Evolutionary conservation across 495 filamentous ascomycete genomes (phyloP).

Genomic region (Friedmanniomyces simplex): DNA sequence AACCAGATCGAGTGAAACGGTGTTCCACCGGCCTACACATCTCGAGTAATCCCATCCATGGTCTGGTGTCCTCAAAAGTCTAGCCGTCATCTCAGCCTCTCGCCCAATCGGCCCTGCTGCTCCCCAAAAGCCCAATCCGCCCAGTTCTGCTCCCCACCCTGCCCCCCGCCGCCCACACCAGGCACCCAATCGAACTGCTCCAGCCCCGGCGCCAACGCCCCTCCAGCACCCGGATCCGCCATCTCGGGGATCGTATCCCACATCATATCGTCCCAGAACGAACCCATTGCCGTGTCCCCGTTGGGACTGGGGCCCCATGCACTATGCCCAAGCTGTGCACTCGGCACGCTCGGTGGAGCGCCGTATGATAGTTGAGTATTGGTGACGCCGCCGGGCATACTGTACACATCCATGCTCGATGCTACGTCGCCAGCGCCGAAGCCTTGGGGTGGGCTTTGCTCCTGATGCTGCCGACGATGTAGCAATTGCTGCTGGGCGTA

Average conservation of each 20-base stretch:
- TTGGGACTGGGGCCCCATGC: conserved; percentile 7
- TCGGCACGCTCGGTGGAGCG: conserved; percentile 2
- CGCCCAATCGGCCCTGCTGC: neutral
- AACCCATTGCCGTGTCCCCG: conserved; percentile 14
- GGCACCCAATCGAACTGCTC: no score
- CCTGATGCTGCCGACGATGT: conserved; percentile 8
- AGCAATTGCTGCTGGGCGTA: conserved; percentile 6
- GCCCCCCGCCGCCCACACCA: no score
- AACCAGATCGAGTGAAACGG: no score
- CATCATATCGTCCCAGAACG: conserved; percentile 32
- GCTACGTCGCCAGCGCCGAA: neutral
- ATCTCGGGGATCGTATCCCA: conserved; percentile 25
- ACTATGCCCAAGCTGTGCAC: neutral
- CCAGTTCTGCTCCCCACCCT: neutral
- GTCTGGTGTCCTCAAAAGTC: no score
- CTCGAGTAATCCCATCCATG: no score
- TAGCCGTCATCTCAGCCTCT: no score
- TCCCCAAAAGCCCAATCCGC: neutral
- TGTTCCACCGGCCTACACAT: no score
- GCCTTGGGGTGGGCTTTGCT: neutral
- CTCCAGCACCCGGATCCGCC: neutral
- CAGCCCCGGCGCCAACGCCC: no score
- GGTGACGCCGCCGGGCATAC: neutral
- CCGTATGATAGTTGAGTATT: neutral
- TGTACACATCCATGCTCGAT: neutral